These are phyloP conservation scores for Allantophomopsis cytisporea DNA, from an alignment of 2,329 filamentous ascomycete genomes.

Conservation along the genomic window DNA sequence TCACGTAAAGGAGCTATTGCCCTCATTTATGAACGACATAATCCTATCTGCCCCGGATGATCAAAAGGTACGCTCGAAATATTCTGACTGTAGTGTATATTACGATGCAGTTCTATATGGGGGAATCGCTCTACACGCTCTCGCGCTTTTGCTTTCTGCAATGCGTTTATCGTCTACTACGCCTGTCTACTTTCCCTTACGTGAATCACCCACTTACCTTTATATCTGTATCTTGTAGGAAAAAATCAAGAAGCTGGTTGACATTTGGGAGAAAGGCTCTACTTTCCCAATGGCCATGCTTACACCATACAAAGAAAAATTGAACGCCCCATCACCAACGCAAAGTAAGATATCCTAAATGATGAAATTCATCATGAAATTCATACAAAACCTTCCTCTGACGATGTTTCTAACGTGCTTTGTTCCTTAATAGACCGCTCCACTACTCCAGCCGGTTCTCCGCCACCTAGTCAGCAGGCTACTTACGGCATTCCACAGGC, in stretches of 20 bases:
- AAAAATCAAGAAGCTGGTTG: slow-evolving; percentile 88
- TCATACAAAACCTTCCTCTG: slow-evolving; percentile 4
- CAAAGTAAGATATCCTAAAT: slow-evolving; percentile 44
- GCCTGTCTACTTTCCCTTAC: slow-evolving; percentile 4
- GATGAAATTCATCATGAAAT: slow-evolving; percentile 7
- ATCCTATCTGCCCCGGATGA: slow-evolving; percentile 76
- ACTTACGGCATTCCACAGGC: slow-evolving; percentile 19
- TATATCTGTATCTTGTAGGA: slow-evolving; percentile 49
- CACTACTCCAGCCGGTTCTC: slow-evolving; percentile 56
- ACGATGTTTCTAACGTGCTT: slow-evolving; percentile 23
- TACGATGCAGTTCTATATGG: slow-evolving; percentile 3
- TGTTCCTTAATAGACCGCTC: slow-evolving; percentile 40
- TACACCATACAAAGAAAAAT: slow-evolving; percentile 66
- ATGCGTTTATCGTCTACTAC: slow-evolving; percentile 2
- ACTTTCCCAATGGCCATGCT: slow-evolving; percentile 80
- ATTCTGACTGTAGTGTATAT: slow-evolving; percentile 1
- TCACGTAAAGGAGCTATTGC: slow-evolving; percentile 91
- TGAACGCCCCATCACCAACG: slow-evolving; percentile 41
- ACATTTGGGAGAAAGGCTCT: slow-evolving; percentile 94
- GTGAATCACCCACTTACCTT: slow-evolving; percentile 29
- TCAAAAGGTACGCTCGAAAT: slow-evolving; percentile 74
- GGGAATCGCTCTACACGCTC: no score
- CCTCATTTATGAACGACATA: slow-evolving; percentile 90
- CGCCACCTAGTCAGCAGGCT: slow-evolving; percentile 22
- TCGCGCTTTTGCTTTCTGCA: no score